These are phyloP conservation scores for Astrothelium macrocarpum DNA, from an alignment of 495 filamentous ascomycete genomes.

Conservation along the genomic window DNA sequence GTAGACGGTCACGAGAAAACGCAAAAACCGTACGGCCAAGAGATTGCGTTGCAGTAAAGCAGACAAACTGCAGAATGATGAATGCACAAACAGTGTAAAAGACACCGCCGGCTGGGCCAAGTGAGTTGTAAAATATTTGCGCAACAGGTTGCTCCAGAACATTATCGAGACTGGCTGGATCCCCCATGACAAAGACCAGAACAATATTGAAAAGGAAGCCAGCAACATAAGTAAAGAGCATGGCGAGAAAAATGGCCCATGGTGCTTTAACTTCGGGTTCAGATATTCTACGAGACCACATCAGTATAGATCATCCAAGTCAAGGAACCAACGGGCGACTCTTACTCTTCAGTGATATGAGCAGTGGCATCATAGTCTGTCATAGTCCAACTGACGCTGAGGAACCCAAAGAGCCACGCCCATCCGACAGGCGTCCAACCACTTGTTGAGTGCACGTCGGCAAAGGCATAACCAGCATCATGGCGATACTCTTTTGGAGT, in stretches of 20 bases:
- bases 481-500: slow-evolving; percentile 40
- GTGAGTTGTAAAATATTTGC: slow-evolving; percentile 53
- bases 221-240: slow-evolving; percentile 51
- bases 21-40: slow-evolving; percentile 54
- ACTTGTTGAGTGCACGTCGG: slow-evolving; percentile 42
- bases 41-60: slow-evolving; percentile 53
- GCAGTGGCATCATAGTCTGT: slow-evolving; percentile 49
- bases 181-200: slow-evolving; percentile 51
- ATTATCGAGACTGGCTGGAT: slow-evolving; percentile 39
- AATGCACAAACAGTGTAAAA: slow-evolving; percentile 52
- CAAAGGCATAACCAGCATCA: slow-evolving; percentile 47
- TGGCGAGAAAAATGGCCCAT: slow-evolving; percentile 50
- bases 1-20: slow-evolving; percentile 49
- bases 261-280: slow-evolving; percentile 50
- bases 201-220: slow-evolving; percentile 57
- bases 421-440: slow-evolving; percentile 53
- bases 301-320: too few relatives aligned
- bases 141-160: slow-evolving; percentile 51
- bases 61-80: slow-evolving; percentile 49
- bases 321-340: too few relatives aligned
- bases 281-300: slow-evolving; percentile 38
- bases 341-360: slow-evolving; percentile 50
- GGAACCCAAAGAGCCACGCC: slow-evolving; percentile 53
- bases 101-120: slow-evolving; percentile 49
- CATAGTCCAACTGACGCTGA: slow-evolving; percentile 56